Evolutionary conservation across 495 filamentous ascomycete species (phyloP).

Genomic region (Peziza echinospora): DNA sequence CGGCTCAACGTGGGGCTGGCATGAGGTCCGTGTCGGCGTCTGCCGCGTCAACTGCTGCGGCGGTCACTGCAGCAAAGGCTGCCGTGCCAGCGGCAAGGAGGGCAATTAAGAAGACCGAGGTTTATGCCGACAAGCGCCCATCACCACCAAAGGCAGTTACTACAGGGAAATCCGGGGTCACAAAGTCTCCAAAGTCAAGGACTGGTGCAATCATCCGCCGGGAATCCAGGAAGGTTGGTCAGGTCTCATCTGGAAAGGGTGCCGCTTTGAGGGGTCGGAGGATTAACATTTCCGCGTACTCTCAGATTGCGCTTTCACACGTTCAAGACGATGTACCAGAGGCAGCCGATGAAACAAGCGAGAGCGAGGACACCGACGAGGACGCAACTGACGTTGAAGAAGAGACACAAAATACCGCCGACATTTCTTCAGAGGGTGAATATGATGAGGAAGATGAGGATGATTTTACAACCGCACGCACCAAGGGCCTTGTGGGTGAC

Average conservation of each 20-base stretch:
- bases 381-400: slow-evolving; percentile 16
- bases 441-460: not conserved
- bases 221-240: not conserved
- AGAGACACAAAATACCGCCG: slow-evolving; percentile 12
- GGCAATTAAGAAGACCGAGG: slow-evolving; percentile 34
- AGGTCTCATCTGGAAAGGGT: not conserved
- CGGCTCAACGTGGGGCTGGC: slow-evolving; percentile 11
- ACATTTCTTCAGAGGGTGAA: not conserved
- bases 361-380: slow-evolving; percentile 9
- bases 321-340: slow-evolving; percentile 13
- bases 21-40: slow-evolving; percentile 10
- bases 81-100: slow-evolving; percentile 22
- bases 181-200: not conserved
- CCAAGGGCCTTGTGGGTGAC: slow-evolving; percentile 9
- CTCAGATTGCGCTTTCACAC: slow-evolving; percentile 9
- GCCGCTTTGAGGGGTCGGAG: not conserved
- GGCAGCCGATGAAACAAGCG: slow-evolving; percentile 7
- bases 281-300: not conserved
- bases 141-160: slow-evolving; percentile 35
- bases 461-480: not conserved
- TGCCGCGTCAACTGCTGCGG: not conserved
- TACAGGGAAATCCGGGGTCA: slow-evolving; percentile 3
- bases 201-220: too few relatives aligned
- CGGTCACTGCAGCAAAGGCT: not conserved
- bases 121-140: slow-evolving; percentile 41